These are phyloP conservation scores for Rhodotorula sp. DNA, from an alignment of 1,284 basidiomycete genomes.

Conservation along the genomic window DNA sequence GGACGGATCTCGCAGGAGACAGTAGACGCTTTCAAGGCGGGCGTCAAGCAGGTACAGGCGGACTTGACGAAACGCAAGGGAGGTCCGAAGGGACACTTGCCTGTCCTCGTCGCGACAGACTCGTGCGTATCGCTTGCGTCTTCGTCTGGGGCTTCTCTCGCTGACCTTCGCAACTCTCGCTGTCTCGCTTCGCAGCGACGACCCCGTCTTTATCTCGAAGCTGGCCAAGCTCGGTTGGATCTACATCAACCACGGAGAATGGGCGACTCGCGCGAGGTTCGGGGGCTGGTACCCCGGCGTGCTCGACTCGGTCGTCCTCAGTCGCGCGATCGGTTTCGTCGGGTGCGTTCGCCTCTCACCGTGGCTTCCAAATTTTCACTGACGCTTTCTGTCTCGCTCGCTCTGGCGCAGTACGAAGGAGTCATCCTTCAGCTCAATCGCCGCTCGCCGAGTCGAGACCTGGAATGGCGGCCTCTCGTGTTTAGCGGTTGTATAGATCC, in stretches of 20 bases:
- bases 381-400: neutral
- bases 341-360: constrained; percentile 16
- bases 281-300: constrained; percentile 34
- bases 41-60: constrained; percentile 19
- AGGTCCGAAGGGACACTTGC: constrained; percentile 10
- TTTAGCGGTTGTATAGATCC: no score
- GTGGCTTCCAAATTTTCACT: no score
- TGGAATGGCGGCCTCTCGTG: constrained; percentile 25
- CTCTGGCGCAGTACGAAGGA: constrained; percentile 4
- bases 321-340: constrained; percentile 30
- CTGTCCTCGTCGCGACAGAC: constrained; percentile 34
- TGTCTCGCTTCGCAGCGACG: constrained; percentile 10
- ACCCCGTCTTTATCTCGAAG: constrained; percentile 29
- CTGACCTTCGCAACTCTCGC: neutral
- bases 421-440: constrained; percentile 21
- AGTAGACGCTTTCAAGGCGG: constrained; percentile 8
- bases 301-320: constrained; percentile 25
- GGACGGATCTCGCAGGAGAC: neutral
- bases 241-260: constrained; percentile 17
- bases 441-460: constrained; percentile 30
- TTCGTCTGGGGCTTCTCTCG: neutral
- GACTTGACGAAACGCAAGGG: constrained; percentile 2
- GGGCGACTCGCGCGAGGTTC: constrained; percentile 23
- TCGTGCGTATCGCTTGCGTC: neutral
- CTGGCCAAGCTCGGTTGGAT: constrained; percentile 29